Conservation (phyloP, 2,329 filamentous ascomycete genomes). For the Arthrinium phaeospermum region DNA sequence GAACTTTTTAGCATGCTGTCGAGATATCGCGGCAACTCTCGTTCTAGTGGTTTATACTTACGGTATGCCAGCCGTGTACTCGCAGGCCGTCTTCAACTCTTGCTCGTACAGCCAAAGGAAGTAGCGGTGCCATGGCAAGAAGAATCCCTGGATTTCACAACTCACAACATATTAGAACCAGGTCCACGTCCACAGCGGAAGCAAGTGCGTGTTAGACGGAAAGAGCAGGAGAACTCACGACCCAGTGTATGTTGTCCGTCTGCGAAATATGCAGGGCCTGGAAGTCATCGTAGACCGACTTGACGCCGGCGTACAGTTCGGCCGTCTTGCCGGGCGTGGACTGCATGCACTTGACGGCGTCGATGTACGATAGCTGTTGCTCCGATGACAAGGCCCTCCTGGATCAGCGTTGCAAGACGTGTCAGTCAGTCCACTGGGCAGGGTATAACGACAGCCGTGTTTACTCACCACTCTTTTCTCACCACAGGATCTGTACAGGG, state of each 20-base stretch:
- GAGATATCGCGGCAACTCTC: not conserved
- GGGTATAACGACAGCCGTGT: no score
- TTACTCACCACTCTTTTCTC: conserved; percentile 6
- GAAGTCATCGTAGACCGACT: conserved; percentile 52
- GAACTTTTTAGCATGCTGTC: not conserved
- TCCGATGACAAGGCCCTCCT: conserved; percentile 18
- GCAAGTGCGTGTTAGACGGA: not conserved
- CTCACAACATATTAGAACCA: not conserved
- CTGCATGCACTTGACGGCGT: conserved; percentile 47
- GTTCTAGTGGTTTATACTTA: not conserved
- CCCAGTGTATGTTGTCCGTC: conserved; percentile 44
- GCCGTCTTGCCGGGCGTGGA: conserved; percentile 37
- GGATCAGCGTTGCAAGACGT: not conserved
- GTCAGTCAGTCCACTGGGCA: not conserved
- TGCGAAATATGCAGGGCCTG: conserved; percentile 49
- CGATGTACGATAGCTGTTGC: conserved; percentile 44
- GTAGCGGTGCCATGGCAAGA: conserved; percentile 28
- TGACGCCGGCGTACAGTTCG: conserved; percentile 40
- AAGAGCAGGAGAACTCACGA: not conserved
- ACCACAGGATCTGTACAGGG: not conserved
- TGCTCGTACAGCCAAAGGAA: conserved; percentile 28
- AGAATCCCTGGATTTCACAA: conserved; percentile 21
- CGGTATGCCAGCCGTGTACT: conserved; percentile 26
- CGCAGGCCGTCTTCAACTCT: conserved; percentile 24
- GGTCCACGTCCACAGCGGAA: no score